Evolutionary conservation across 768 basidiomycete genomes (phyloP).

Genomic region (Podaxis mareebaensis): DNA sequence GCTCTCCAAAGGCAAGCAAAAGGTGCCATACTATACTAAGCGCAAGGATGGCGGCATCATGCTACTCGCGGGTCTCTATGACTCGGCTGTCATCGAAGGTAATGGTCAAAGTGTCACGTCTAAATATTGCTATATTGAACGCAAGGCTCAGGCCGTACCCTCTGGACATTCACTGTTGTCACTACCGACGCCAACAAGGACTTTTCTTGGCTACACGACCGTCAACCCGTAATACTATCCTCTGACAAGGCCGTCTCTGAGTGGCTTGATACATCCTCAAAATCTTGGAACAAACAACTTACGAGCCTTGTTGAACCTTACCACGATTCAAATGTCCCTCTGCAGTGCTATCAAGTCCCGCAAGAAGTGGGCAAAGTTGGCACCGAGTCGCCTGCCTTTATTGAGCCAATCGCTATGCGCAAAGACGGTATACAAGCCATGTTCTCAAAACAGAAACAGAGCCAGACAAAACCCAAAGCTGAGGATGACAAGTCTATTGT

Average conservation of each 20-base stretch:
- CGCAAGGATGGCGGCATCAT: conserved; percentile 64
- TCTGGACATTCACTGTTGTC: conserved; percentile 88
- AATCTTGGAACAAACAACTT: conserved; percentile 63
- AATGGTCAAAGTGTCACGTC: not conserved
- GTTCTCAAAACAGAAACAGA: conserved; percentile 63
- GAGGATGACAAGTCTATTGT: not conserved
- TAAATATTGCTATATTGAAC: not conserved
- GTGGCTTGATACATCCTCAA: conserved; percentile 82
- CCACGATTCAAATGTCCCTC: conserved; percentile 43
- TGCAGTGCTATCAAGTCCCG: conserved; percentile 86
- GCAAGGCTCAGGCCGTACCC: conserved; percentile 42
- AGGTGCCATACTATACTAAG: conserved; percentile 81
- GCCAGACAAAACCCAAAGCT: not conserved
- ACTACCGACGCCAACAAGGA: conserved; percentile 76
- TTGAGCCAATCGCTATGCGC: conserved; percentile 75
- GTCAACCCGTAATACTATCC: conserved; percentile 82
- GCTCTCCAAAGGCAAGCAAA: conserved; percentile 80
- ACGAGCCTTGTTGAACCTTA: conserved; percentile 62
- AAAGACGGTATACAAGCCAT: conserved; percentile 87
- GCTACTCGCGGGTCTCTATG: conserved; percentile 89
- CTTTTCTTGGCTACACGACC: conserved; percentile 87
- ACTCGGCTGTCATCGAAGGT: conserved; percentile 70
- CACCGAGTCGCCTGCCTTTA: conserved; percentile 76
- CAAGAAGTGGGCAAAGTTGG: conserved; percentile 92
- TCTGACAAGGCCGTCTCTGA: conserved; percentile 53